These are phyloP conservation scores for Leishmania lainsoni DNA, from an alignment of 208 protist genomes.

Conservation along the genomic window DNA sequence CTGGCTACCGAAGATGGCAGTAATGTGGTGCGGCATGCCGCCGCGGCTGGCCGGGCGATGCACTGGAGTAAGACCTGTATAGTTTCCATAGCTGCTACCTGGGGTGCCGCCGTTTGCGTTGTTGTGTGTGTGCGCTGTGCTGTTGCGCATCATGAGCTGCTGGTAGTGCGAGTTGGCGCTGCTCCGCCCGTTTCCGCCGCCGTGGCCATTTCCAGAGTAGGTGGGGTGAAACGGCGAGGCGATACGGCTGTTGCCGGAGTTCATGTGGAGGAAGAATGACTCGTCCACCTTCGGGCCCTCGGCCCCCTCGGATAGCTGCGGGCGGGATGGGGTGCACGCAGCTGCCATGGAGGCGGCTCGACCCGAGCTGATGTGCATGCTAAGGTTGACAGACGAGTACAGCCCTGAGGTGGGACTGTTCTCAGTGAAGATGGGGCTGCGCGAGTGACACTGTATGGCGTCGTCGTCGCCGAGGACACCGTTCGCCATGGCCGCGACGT, in stretches of 20 bases:
- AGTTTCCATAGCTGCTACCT: constrained; percentile 9
- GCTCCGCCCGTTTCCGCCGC: constrained; percentile 2
- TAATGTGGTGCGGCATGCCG: constrained; percentile 32
- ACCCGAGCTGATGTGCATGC: constrained; percentile 35
- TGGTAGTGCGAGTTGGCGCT: constrained; percentile 25
- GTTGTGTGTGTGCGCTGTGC: constrained; percentile 15
- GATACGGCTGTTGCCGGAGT: constrained; percentile 35
- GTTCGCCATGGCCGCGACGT: constrained; percentile 31
- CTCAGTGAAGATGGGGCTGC: constrained; percentile 37
- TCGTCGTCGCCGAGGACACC: constrained; percentile 12
- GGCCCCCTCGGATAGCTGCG: constrained; percentile 26
- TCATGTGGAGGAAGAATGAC: constrained; percentile 34
- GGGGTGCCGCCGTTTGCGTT: constrained; percentile 17
- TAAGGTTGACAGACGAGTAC: constrained; percentile 21
- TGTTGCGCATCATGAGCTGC: constrained; percentile 29
- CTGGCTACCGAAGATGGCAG: constrained; percentile 27
- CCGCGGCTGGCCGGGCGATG: constrained; percentile 27
- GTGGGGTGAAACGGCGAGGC: constrained; percentile 26
- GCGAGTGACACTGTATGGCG: constrained; percentile 19
- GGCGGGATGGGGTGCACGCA: constrained; percentile 40
- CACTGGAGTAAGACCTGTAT: constrained; percentile 23
- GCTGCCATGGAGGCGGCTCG: constrained; percentile 25
- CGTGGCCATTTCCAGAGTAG: constrained; percentile 15
- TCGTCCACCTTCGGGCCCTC: constrained; percentile 37
- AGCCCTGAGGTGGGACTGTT: constrained; percentile 37